Evolutionary conservation across 2,329 filamentous ascomycete genomes (phyloP).

Genomic region (Phoma herbarum): DNA sequence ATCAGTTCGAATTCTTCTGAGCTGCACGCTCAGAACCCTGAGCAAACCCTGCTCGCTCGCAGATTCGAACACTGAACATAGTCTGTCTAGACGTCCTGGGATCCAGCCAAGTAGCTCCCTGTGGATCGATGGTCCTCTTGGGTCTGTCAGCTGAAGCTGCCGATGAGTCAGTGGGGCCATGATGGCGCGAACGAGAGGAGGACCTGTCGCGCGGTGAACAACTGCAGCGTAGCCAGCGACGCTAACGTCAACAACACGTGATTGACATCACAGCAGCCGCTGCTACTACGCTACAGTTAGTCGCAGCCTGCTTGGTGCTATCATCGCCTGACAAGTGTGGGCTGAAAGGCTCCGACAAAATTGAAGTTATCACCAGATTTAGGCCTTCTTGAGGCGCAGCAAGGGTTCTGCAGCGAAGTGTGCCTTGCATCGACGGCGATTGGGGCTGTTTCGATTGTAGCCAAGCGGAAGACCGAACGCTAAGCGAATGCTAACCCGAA

Average conservation of each 20-base stretch:
- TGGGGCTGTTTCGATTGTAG: conserved; percentile 12
- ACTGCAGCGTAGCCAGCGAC: neutral
- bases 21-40: neutral
- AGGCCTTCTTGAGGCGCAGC: conserved; percentile 13
- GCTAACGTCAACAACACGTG: neutral
- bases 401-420: neutral
- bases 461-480: conserved; percentile 4
- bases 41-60: neutral
- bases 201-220: neutral
- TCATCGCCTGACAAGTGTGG: neutral
- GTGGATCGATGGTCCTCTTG: neutral
- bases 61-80: neutral
- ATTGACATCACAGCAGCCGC: neutral
- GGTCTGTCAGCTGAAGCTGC: neutral
- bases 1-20: conserved; percentile 60
- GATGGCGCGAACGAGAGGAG: neutral
- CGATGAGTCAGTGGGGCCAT: neutral
- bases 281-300: neutral
- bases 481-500: conserved; percentile 20
- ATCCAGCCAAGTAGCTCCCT: too few species aligned
- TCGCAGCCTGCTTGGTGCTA: conserved; percentile 2
- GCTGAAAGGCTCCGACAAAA: neutral
- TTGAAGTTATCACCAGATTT: conserved; percentile 5
- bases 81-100: neutral
- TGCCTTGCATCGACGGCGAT: conserved; percentile 14